Evolutionary conservation across 1,284 basidiomycete species (phyloP).

Genomic region (Vanrija sp.): DNA sequence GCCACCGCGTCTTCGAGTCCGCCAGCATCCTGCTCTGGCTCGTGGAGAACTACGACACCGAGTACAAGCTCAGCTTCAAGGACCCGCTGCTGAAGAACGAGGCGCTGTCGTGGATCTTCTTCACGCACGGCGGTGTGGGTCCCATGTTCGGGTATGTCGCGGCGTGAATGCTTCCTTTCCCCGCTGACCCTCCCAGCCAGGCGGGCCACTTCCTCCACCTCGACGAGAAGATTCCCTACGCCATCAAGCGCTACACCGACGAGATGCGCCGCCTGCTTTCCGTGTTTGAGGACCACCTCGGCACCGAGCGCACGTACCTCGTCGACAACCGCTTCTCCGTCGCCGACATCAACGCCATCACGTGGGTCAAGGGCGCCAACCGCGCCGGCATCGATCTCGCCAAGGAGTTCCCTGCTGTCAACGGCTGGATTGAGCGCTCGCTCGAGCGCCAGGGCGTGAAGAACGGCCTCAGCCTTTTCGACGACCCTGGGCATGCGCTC

Average conservation of each 20-base stretch:
- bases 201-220: background rate
- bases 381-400: conserved; percentile 56
- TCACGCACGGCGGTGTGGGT: conserved; percentile 50
- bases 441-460: conserved; percentile 49
- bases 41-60: conserved; percentile 55
- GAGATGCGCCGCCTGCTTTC: conserved; percentile 73
- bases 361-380: conserved; percentile 54
- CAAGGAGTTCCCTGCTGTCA: conserved; percentile 56
- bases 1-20: conserved; percentile 63
- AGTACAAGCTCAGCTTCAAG: conserved; percentile 58
- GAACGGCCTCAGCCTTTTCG: conserved; percentile 34
- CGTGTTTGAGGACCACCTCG: conserved; percentile 67
- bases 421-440: conserved; percentile 55
- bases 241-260: conserved; percentile 61
- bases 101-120: conserved; percentile 74
- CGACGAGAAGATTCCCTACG: conserved; percentile 43
- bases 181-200: background rate
- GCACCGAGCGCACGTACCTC: conserved; percentile 55
- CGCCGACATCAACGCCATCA: conserved; percentile 48
- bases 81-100: conserved; percentile 53
- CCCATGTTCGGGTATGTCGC: conserved; percentile 53
- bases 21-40: conserved; percentile 65
- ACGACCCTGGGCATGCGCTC: too few species aligned
- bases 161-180: background rate
- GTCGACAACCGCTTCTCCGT: conserved; percentile 64